Base-by-base conservation (phyloP, 2,329 filamentous ascomycete species). In the Phoma sp. region DNA sequence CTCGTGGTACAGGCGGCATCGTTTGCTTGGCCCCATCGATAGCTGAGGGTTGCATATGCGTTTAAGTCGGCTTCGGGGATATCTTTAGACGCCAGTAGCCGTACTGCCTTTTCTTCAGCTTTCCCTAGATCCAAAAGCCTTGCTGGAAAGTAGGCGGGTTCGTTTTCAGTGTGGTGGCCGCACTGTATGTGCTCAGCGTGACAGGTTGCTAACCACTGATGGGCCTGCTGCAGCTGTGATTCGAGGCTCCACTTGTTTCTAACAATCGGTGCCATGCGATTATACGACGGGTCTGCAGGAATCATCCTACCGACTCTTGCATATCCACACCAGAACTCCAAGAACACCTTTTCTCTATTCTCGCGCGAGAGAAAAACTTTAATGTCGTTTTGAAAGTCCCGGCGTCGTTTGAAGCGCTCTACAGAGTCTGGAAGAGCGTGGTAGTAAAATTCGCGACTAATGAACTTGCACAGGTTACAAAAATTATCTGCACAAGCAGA, bases 21-120 rank as follows among this genome's bases (percentile, higher is more conserved):
- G n/a, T 45, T 33, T 12, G n/a, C 18, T 5, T 6, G 6, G 1
- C 48, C 48, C 48, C 48, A 51, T 12, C 48, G 28, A 26, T 45
- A 51, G 10, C 39, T 45, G 0, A 51, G 18, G 2, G 48, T 34
- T 1, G 32, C 17, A 7, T 51, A 50, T 1, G 4, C 15, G n/a
- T n/a, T 7, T 10, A 5, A 3, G 15, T 15, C 12, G 6, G 7
- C 11, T 1, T 20, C 4, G 3, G 7, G 2, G 2, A 33, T 32
- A 12, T 37, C 4, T 4, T 39, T n/a, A 1, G 26, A 33, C 23
- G 7, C 1, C 7, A 39, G 18, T 5, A 39, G 26, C 2, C 20
- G 17, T 4, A 47, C 15, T 2, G n/a, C 4, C 1, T 23, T 2
- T 11, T 32, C 17, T 11, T 5, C 26, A 12, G 26, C 2, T 2